Conservation (phyloP, 108 stramenopile genomes). For the Ochromonas danica region DNA sequence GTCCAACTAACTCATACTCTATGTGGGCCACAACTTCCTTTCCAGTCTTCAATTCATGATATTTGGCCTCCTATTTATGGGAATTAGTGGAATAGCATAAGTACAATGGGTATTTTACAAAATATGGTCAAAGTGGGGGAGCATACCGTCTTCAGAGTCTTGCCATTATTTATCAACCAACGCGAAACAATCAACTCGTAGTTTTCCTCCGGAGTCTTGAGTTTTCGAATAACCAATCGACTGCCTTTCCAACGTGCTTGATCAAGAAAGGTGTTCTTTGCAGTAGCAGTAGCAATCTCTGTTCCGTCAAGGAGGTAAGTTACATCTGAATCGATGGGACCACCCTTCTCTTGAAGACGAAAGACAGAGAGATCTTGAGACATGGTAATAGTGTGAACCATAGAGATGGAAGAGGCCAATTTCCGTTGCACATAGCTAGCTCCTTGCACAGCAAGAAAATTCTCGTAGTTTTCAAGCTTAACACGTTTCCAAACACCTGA, state of each 20-base stretch:
- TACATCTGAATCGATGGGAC: not conserved
- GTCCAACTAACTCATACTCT: no score
- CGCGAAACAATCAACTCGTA: not conserved
- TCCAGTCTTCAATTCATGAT: no score
- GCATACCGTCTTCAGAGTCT: not conserved
- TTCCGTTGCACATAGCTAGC: slow-evolving; percentile 19
- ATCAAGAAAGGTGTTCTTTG: not conserved
- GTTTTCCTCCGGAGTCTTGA: not conserved
- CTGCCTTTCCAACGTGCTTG: not conserved
- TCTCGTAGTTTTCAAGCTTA: slow-evolving; percentile 12
- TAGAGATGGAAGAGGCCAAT: not conserved
- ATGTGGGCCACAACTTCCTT: no score
- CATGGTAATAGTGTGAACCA: slow-evolving; percentile 8
- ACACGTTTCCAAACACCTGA: slow-evolving; percentile 31
- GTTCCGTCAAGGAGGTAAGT: not conserved
- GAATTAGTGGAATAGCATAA: no score
- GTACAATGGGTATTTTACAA: no score
- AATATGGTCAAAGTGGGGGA: no score
- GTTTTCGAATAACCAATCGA: not conserved
- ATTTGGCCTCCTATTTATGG: no score
- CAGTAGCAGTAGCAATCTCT: not conserved
- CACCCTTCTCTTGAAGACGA: slow-evolving; percentile 24
- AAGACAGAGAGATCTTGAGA: not conserved
- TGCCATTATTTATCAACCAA: not conserved
- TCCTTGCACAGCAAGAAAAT: slow-evolving; percentile 4